Conservation (phyloP, 768 basidiomycete genomes). For the Trametes villosa region DNA sequence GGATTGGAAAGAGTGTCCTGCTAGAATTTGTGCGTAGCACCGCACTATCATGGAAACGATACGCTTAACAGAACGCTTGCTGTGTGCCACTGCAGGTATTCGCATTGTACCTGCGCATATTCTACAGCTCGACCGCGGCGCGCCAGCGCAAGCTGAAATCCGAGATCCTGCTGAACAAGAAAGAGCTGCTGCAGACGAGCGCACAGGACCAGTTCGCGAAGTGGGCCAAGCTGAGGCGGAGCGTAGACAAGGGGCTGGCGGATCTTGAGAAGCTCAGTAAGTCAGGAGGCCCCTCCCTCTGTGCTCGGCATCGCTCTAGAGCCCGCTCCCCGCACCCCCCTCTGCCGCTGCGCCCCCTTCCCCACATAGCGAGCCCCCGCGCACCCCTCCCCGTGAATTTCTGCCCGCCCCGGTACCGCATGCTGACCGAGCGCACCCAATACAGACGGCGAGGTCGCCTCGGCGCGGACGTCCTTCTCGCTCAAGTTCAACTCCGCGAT, state of each 20-base stretch:
- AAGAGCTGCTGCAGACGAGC: constrained; percentile 86
- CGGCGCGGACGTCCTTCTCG: constrained; percentile 75
- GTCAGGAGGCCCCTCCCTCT: constrained; percentile 1
- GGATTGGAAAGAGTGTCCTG: constrained; percentile 87
- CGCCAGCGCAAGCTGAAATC: constrained; percentile 76
- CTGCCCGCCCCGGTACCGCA: not conserved
- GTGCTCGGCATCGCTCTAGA: not conserved
- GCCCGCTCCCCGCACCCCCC: not conserved
- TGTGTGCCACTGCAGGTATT: constrained; percentile 59
- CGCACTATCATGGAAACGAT: not conserved
- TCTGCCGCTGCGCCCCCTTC: not conserved
- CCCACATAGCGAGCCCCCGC: not conserved
- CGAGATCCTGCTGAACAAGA: constrained; percentile 78
- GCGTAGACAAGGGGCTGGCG: constrained; percentile 87
- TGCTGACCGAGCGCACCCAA: not conserved
- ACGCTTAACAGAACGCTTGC: not conserved
- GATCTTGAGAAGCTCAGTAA: constrained; percentile 93
- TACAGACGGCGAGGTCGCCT: constrained; percentile 77
- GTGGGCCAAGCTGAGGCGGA: constrained; percentile 93
- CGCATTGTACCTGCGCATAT: constrained; percentile 66
- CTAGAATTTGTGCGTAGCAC: constrained; percentile 69
- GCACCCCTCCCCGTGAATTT: not conserved
- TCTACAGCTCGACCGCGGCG: constrained; percentile 56
- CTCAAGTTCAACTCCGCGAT: constrained; percentile 72
- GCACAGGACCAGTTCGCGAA: constrained; percentile 98